A percentile compares a stretch with the other conserved stretches of the same genome.
Conservation (phyloP, 1,284 basidiomycete genomes). For the Boletus smithii region DNA sequence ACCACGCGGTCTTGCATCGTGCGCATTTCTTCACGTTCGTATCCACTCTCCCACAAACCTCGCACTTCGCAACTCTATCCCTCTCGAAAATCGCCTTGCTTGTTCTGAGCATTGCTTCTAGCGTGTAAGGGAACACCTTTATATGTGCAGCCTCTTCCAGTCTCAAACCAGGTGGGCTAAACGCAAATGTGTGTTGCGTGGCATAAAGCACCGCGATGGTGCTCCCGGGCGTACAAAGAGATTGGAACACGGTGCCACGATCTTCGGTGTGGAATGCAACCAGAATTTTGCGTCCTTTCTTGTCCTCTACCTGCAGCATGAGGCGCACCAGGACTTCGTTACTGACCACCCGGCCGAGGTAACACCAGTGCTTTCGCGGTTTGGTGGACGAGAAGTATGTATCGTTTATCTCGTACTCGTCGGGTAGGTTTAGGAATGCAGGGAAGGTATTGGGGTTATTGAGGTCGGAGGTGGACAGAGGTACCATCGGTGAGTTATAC, state of each 20-base stretch:
- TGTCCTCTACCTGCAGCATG: slow-evolving; percentile 29
- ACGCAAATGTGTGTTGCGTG: slow-evolving; percentile 30
- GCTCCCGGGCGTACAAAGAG: slow-evolving; percentile 26
- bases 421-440: slow-evolving; percentile 22
- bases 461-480: slow-evolving; percentile 27
- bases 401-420: slow-evolving; percentile 21
- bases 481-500: slow-evolving; percentile 18
- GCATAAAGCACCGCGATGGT: slow-evolving; percentile 34
- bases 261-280: slow-evolving; percentile 35
- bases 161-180: slow-evolving; percentile 30
- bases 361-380: slow-evolving; percentile 32
- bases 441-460: slow-evolving; percentile 28
- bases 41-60: slow-evolving; percentile 22
- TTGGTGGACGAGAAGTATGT: slow-evolving; percentile 23
- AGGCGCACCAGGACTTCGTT: slow-evolving; percentile 26
- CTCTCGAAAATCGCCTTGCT: slow-evolving; percentile 24
- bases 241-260: slow-evolving; percentile 25
- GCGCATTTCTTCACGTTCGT: slow-evolving; percentile 26
- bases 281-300: slow-evolving; percentile 21
- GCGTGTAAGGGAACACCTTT: slow-evolving; percentile 29
- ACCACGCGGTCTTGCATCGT: slow-evolving; percentile 29
- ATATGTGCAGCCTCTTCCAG: slow-evolving; percentile 26
- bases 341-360: slow-evolving; percentile 28
- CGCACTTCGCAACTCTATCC: slow-evolving; percentile 22
- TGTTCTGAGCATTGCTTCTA: slow-evolving; percentile 29